Conservation (phyloP, 2,329 filamentous ascomycete genomes). For the Talaromyces funiculosus region DNA sequence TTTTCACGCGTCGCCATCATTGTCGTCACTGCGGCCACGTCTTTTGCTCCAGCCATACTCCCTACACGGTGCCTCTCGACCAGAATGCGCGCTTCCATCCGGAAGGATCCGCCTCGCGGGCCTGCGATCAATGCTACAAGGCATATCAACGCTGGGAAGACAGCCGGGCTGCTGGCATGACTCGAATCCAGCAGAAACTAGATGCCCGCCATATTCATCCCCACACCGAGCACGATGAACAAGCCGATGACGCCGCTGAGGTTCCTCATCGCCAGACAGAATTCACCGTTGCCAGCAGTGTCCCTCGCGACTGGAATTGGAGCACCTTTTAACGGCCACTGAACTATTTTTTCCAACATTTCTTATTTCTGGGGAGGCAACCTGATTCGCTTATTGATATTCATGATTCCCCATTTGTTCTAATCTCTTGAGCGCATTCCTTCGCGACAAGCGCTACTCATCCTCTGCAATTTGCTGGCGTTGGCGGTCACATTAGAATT, state of each 20-base stretch:
- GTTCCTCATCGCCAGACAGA: conserved; percentile 29
- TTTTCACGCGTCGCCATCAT: conserved; percentile 60
- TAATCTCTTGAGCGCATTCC: not conserved
- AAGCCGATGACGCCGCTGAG: conserved; percentile 19
- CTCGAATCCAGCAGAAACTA: conserved; percentile 43
- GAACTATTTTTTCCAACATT: not conserved
- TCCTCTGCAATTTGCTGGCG: conserved; percentile 9
- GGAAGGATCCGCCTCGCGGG: conserved; percentile 49
- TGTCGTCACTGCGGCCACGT: conserved; percentile 62
- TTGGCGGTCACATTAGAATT: not conserved
- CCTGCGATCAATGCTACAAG: conserved; percentile 57
- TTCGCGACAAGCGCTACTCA: conserved; percentile 1
- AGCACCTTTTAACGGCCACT: conserved; percentile 49
- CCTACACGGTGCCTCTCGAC: conserved; percentile 54
- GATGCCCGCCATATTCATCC: conserved; percentile 22
- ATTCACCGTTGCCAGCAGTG: conserved; percentile 45
- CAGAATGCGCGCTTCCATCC: conserved; percentile 61
- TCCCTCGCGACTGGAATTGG: conserved; percentile 57
- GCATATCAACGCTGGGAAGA: conserved; percentile 55
- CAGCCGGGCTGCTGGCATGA: conserved; percentile 43
- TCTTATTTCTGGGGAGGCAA: conserved; percentile 9
- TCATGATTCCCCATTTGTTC: conserved; percentile 17
- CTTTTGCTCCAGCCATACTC: conserved; percentile 57
- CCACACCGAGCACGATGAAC: conserved; percentile 12
- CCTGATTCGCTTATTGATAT: conserved; percentile 9